Percentiles rank a stretch among this genome's conserved stretches.
phyloP scores from a whole-genome alignment of 2,329 filamentous ascomycete genomes.

The Hymenoscyphus albidus region DNA sequence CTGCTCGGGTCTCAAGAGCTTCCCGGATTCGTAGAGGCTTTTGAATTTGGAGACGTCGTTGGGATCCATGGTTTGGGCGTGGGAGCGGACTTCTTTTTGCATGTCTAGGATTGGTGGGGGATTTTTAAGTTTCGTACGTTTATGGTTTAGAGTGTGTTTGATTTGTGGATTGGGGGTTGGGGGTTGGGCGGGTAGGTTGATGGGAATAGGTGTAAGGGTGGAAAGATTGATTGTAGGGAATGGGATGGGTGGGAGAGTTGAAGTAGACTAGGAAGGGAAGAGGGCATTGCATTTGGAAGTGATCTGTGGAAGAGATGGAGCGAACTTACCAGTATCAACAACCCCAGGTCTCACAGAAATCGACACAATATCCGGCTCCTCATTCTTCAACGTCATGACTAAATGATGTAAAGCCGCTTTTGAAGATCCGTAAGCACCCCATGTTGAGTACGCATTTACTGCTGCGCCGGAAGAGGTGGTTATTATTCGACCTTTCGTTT shows the following conservation, averaged over 20 bases:
- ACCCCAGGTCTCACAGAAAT: constrained; percentile 74
- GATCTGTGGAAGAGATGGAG: not conserved
- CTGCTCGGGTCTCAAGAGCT: constrained; percentile 74
- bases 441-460: constrained; percentile 60
- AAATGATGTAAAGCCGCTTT: constrained; percentile 85
- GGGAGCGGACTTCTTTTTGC: constrained; percentile 76
- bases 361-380: constrained; percentile 73
- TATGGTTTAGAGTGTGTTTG: no score
- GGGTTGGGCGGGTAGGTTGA: no score
- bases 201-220: no score
- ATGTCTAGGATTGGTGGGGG: constrained; percentile 50
- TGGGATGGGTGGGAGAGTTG: no score
- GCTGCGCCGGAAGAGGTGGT: constrained; percentile 80
- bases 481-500: constrained; percentile 66
- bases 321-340: constrained; percentile 60
- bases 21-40: constrained; percentile 64
- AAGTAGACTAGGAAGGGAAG: not conserved
- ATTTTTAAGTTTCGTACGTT: not conserved
- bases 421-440: constrained; percentile 77
- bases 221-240: no score
- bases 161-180: not conserved
- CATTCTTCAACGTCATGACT: constrained; percentile 64
- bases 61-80: constrained; percentile 56
- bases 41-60: constrained; percentile 62
- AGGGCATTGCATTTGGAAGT: not conserved